Evolutionary conservation across 1,139 yeast species (phyloP), one percentile per base, ranked within the genome.

Genomic region (Pichia cactophila): DNA sequence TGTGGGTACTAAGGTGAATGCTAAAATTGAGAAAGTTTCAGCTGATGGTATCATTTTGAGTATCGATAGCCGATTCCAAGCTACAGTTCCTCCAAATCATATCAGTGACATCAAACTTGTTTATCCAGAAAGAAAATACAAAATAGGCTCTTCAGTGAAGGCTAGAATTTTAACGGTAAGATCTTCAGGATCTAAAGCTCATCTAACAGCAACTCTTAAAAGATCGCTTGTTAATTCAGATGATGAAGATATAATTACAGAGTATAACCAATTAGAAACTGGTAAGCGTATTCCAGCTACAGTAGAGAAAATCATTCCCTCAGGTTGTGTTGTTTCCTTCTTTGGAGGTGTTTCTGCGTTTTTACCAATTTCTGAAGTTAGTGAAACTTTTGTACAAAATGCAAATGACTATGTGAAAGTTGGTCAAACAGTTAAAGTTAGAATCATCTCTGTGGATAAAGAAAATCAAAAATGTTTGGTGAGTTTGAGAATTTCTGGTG

Each of bases 81-180:
- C 89, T 3, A 70, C 77, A 56, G 97, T 87, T 33, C 86, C 89
- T 23, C 73, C 81, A 33, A 64, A 72, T 39, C 96, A 90, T 60
- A 79, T 92, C 67, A 83, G 95, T 57, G 99, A 92, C 65, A 77
- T 86, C 53, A 84, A 81, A 62, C 73, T 92, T 55, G 80, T 82
- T 8, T 84, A 89, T 62, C 98, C 98, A 6, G 97, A 92, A 67
- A 80, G 92, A 70, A 87, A 89, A 63, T 92, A 82, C 73, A 87
- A 86, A 66, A 79, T 80, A 46, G 97, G 96, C 10, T 71, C 83
- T 45, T 85, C 82, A 58, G 86, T 86, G 39, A 85, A 77, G 61
- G 95, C 85, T 54, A 80, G 96, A 67, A 79, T 77, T 10, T 66
- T 77, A 56, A 70, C 65, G 48, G 69, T 69, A 35, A 61, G 64